phyloP scores from a whole-genome alignment of 257 asterid genomes.

The Nyctanthes arbortristis region DNA sequence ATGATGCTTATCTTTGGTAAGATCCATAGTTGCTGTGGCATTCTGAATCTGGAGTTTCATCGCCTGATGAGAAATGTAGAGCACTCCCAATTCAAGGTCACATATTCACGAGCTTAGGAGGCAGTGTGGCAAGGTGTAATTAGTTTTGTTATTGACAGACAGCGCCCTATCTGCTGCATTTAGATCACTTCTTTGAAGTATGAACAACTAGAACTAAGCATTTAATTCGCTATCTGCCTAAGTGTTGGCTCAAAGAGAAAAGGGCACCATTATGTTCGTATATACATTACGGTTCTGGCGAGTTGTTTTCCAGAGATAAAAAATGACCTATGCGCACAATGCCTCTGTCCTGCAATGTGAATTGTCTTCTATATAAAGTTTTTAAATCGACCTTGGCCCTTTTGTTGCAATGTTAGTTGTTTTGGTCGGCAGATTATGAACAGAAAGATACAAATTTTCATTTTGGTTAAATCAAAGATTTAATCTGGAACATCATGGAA shows the following conservation, averaged over 20 bases:
- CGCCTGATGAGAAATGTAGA: not conserved
- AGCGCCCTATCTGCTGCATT: not conserved
- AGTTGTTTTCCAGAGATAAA: not conserved
- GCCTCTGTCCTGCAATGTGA: not conserved
- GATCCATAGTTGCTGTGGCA: not conserved
- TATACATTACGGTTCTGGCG: not conserved
- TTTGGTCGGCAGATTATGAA: not conserved
- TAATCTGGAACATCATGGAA: not conserved
- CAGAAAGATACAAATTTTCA: not conserved
- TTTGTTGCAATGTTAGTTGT: not conserved
- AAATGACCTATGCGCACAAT: not conserved
- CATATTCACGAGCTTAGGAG: not conserved
- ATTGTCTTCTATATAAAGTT: not conserved
- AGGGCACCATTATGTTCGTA: not conserved
- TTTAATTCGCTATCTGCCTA: not conserved
- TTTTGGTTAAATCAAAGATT: not conserved
- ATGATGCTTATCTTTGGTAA: too few species aligned
- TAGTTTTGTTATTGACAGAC: not conserved
- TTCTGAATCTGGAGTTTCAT: not conserved
- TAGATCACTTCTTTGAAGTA: not conserved
- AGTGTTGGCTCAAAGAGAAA: not conserved
- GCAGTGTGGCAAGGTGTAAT: not conserved
- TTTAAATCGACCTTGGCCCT: not conserved
- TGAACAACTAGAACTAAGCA: not conserved
- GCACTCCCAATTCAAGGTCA: not conserved